A percentile compares a stretch with the other conserved stretches of the same genome.
Conservation (phyloP, 352 stramenopile species). For the Phytophthora palmivora region DNA sequence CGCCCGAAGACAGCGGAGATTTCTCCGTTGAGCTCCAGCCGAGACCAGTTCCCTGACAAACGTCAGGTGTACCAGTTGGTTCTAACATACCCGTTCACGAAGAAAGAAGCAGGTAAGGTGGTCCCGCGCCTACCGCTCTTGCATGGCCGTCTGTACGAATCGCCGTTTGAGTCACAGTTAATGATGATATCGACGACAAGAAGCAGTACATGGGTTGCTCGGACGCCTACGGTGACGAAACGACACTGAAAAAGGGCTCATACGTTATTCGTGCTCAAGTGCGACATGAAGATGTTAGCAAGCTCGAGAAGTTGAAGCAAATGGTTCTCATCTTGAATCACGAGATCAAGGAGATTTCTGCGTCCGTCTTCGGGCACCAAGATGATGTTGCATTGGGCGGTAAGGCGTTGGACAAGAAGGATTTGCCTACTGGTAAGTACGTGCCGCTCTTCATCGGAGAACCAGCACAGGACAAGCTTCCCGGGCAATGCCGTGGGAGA, state of each 20-base stretch:
- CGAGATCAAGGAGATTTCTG: slow-evolving; percentile 73
- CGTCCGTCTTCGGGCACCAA: slow-evolving; percentile 68
- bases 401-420: slow-evolving; percentile 66
- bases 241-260: slow-evolving; percentile 89
- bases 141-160: slow-evolving; percentile 93
- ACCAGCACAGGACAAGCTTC: slow-evolving; percentile 76
- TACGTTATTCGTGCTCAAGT: slow-evolving; percentile 79
- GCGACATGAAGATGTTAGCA: slow-evolving; percentile 83
- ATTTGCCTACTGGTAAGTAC: slow-evolving; percentile 57
- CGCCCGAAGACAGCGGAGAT: slow-evolving; percentile 82
- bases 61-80: slow-evolving; percentile 91
- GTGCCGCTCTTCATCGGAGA: slow-evolving; percentile 81
- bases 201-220: slow-evolving; percentile 91
- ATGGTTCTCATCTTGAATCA: slow-evolving; percentile 82
- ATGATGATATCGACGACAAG: slow-evolving; percentile 95
- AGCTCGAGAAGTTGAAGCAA: slow-evolving; percentile 84
- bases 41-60: slow-evolving; percentile 86
- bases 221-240: slow-evolving; percentile 86
- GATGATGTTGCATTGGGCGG: slow-evolving; percentile 65
- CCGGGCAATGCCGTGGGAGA: slow-evolving; percentile 65
- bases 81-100: slow-evolving; percentile 91
- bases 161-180: slow-evolving; percentile 92
- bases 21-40: slow-evolving; percentile 72
- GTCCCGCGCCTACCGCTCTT: slow-evolving; percentile 81
- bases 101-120: slow-evolving; percentile 88